Base-by-base conservation (phyloP, 2,329 filamentous ascomycete species). In the Sordariomycetes sp. region DNA sequence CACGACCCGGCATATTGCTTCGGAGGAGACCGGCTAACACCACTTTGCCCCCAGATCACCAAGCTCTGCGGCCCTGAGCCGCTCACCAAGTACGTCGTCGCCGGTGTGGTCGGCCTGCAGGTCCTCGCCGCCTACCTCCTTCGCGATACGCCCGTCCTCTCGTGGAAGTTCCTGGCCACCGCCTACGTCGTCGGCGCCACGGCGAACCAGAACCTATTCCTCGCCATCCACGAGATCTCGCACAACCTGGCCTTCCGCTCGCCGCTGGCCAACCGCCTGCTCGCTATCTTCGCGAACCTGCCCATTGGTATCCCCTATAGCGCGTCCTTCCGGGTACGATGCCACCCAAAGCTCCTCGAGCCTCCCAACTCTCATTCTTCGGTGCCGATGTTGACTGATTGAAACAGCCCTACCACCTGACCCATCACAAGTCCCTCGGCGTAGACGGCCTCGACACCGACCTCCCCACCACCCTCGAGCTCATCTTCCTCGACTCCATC, bases 181-280 rank as follows among this genome's bases (percentile, higher is more conserved):
- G 90, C 89, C 62, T 99, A 99, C 72, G 74, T 96, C 57, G 79
- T 99, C 61, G 94, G 94, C 58, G 94, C 94, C 34, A 97, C 94
- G 0, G 85, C 92, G 57, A 99, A 97, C 77, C 94, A 99, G 77
- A 99, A 99, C 72, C 82, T 97, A 55, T 99, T 99, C 76, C 84
- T 99, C 50, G 90, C 94, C 59, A 99, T 99, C 67, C 94, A 99
- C 75, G 94, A 99, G 74, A 97, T 99, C 70, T 95, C 90, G 17
- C 94, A 99, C 75, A 99, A 99, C 69, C 78, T 99, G 61, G 94
- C 92, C 39, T 97, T 97, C 78, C 84, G 83, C 63, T 91, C 84
- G 28, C 80, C 89, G 1, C 69, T 85, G 50, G 85, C 84, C 60
- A 99, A 99, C 73, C 80, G 94, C 22, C 68, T 96, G 56, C 79